A percentile compares a stretch with the other conserved stretches of the same genome.
These are phyloP conservation scores for Caloboletus inedulis DNA, from an alignment of 1,284 basidiomycete genomes.

Conservation along the genomic window DNA sequence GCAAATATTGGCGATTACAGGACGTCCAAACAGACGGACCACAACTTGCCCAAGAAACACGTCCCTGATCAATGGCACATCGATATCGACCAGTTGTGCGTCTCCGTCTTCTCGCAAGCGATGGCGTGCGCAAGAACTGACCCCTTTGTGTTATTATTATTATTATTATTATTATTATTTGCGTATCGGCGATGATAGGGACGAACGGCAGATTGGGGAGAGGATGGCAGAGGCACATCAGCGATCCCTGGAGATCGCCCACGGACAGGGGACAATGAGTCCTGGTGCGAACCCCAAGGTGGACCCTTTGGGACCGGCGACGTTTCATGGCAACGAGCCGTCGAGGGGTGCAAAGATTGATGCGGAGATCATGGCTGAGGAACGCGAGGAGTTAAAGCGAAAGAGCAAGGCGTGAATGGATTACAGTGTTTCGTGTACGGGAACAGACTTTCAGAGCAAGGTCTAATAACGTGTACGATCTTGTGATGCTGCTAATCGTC, in stretches of 20 bases:
- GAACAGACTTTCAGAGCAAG: background rate
- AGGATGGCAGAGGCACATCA: slow-evolving; percentile 36
- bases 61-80: slow-evolving; percentile 35
- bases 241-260: slow-evolving; percentile 23
- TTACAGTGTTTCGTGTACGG: background rate
- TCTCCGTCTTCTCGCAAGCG: background rate
- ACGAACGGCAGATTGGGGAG: slow-evolving; percentile 41
- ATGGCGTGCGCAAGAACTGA: background rate
- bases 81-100: slow-evolving; percentile 42
- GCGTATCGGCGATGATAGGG: slow-evolving; percentile 26
- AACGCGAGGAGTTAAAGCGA: slow-evolving; percentile 44
- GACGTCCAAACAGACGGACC: slow-evolving; percentile 21
- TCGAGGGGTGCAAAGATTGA: slow-evolving; percentile 60
- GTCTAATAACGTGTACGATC: slow-evolving; percentile 3
- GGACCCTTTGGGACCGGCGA: slow-evolving; percentile 45
- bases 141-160: background rate
- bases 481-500: background rate
- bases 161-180: background rate
- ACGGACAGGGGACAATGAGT: slow-evolving; percentile 26
- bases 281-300: slow-evolving; percentile 26
- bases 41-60: slow-evolving; percentile 26
- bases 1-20: slow-evolving; percentile 5
- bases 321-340: slow-evolving; percentile 56
- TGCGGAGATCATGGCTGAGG: slow-evolving; percentile 51
- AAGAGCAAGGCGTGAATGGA: slow-evolving; percentile 42